Percentiles rank a stretch among this genome's conserved stretches.
Conservation (phyloP, 2,329 filamentous ascomycete genomes). For the Fusarium pseudonygamai region DNA sequence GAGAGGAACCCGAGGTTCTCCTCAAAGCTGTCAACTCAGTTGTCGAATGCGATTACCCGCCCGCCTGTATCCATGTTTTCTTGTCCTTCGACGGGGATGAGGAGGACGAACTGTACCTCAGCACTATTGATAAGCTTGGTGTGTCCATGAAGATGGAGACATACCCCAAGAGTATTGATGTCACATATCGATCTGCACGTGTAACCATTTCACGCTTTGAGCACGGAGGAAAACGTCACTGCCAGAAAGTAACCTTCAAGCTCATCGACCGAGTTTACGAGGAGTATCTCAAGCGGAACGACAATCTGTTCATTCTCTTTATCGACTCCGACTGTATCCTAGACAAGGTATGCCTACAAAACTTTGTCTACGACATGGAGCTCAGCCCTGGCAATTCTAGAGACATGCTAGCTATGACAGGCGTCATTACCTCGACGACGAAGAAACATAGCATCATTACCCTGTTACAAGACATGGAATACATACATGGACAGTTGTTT, state of each 20-base stretch:
- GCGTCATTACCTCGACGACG: constrained; percentile 94
- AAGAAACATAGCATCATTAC: constrained; percentile 90
- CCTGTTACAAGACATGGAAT: constrained; percentile 96
- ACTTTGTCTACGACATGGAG: constrained; percentile 99
- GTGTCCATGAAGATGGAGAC: constrained; percentile 79
- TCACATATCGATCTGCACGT: constrained; percentile 81
- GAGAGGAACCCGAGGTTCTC: constrained; percentile 85
- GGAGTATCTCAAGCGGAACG: constrained; percentile 85
- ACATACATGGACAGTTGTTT: constrained; percentile 95
- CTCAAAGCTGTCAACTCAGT: constrained; percentile 90
- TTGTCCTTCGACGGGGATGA: constrained; percentile 93
- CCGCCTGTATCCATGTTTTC: constrained; percentile 92
- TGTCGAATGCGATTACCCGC: constrained; percentile 92
- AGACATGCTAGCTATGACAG: constrained; percentile 97
- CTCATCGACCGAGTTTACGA: constrained; percentile 93
- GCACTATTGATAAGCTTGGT: constrained; percentile 84
- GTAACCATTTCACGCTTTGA: constrained; percentile 92
- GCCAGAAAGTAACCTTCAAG: constrained; percentile 91
- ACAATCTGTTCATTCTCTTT: constrained; percentile 94
- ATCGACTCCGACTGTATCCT: constrained; percentile 98
- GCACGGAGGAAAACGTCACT: constrained; percentile 92
- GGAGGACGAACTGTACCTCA: constrained; percentile 88
- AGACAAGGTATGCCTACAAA: constrained; percentile 90
- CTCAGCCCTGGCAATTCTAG: constrained; percentile 90
- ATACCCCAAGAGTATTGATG: constrained; percentile 91